These are phyloP conservation scores for Metahyphopichia silvanorum DNA, from an alignment of 805 yeast species.

Conservation along the genomic window DNA sequence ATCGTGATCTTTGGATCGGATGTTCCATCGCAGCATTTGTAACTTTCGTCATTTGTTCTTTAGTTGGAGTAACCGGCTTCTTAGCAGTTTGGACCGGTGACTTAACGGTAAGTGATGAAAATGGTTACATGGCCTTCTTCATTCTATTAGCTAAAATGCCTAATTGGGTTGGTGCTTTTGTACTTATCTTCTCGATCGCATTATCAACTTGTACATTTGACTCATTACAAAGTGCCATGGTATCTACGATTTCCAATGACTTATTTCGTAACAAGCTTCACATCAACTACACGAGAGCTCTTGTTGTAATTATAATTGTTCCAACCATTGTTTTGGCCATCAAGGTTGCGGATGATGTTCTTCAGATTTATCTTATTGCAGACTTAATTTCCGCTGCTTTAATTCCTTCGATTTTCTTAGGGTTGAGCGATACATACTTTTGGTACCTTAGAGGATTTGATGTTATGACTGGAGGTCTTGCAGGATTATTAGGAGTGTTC, in stretches of 20 bases:
- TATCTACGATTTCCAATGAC: slow-evolving; percentile 87
- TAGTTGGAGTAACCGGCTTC: slow-evolving; percentile 81
- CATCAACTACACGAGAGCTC: slow-evolving; percentile 59
- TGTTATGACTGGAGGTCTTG: slow-evolving; percentile 77
- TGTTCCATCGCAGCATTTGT: slow-evolving; percentile 72
- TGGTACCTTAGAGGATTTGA: slow-evolving; percentile 78
- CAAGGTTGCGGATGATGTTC: slow-evolving; percentile 74
- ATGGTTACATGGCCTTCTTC: slow-evolving; percentile 70
- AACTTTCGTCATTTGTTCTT: slow-evolving; percentile 57
- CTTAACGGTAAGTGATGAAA: slow-evolving; percentile 47
- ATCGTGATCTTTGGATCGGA: slow-evolving; percentile 73
- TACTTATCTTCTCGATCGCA: slow-evolving; percentile 67
- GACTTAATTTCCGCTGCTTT: slow-evolving; percentile 86
- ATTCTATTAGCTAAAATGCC: slow-evolving; percentile 71
- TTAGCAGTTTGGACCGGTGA: slow-evolving; percentile 89
- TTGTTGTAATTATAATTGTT: slow-evolving; percentile 76
- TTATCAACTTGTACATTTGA: slow-evolving; percentile 89
- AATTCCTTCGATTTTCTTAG: slow-evolving; percentile 80
- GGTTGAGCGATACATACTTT: slow-evolving; percentile 57
- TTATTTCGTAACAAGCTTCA: slow-evolving; percentile 78
- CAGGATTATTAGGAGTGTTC: slow-evolving; percentile 77
- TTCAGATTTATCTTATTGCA: slow-evolving; percentile 86
- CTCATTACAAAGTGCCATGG: slow-evolving; percentile 83
- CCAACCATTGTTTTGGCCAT: slow-evolving; percentile 86
- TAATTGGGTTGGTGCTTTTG: slow-evolving; percentile 81